These are phyloP conservation scores for Coemansia sp. DNA, from an alignment of 192 early-diverging fungal species.

Conservation along the genomic window DNA sequence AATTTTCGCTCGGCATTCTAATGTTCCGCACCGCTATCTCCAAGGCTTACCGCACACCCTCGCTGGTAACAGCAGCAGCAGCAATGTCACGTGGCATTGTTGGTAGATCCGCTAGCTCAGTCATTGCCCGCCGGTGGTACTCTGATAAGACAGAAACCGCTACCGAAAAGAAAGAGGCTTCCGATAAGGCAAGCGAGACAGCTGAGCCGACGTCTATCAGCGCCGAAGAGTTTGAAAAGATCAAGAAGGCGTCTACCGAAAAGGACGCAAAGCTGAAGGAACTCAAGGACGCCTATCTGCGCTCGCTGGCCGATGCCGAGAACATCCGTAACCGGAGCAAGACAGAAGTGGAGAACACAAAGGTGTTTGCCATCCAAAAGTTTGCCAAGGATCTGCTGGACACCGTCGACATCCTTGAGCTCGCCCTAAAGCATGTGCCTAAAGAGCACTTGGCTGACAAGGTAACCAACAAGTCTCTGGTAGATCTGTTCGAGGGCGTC, in stretches of 20 bases:
- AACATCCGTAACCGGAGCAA: constrained; percentile 90
- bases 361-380: constrained; percentile 92
- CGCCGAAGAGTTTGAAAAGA: constrained; percentile 35
- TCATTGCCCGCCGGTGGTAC: constrained; percentile 33
- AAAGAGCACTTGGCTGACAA: constrained; percentile 60
- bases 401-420: constrained; percentile 85
- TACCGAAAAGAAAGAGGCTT: neutral
- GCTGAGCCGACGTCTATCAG: neutral
- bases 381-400: constrained; percentile 97
- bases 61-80: constrained; percentile 14
- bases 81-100: neutral
- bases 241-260: constrained; percentile 34
- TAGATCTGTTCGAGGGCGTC: constrained; percentile 85
- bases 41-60: constrained; percentile 25
- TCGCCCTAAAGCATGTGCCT: constrained; percentile 91
- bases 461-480: constrained; percentile 63
- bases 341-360: constrained; percentile 78
- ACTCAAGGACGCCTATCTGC: constrained; percentile 80
- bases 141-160: constrained; percentile 31
- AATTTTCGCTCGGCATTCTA: constrained; percentile 6
- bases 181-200: constrained; percentile 10
- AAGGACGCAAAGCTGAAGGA: constrained; percentile 59
- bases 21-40: constrained; percentile 47
- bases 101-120: constrained; percentile 1
- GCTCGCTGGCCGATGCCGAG: constrained; percentile 94